These are phyloP conservation scores for Plasmopara muralis DNA, from an alignment of 352 stramenopile species.

Conservation along the genomic window DNA sequence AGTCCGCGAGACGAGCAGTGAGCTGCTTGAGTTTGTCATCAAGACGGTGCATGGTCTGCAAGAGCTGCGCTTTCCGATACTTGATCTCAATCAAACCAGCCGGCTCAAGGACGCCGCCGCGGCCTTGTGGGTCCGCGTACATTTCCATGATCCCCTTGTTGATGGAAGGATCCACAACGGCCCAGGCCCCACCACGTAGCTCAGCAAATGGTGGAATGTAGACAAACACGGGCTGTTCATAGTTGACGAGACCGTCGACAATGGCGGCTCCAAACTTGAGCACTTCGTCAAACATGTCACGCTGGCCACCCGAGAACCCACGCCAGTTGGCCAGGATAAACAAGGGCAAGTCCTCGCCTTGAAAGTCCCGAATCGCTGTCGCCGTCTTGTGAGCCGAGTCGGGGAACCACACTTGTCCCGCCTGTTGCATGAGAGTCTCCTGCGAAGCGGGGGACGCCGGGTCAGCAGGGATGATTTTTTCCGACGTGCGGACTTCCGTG, in stretches of 20 bases:
- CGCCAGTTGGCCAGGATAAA: constrained; percentile 99
- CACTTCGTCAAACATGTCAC: constrained; percentile 99
- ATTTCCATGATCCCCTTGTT: constrained; percentile 99
- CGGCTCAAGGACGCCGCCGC: constrained; percentile 98
- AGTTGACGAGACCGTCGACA: constrained; percentile 98
- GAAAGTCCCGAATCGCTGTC: constrained; percentile 99
- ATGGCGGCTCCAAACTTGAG: constrained; percentile 99
- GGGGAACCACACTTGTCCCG: constrained; percentile 99
- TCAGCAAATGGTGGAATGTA: constrained; percentile 99
- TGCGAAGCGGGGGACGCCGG: constrained; percentile 95
- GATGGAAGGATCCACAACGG: constrained; percentile 99
- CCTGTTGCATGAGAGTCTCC: constrained; percentile 96
- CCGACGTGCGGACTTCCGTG: constrained; percentile 96
- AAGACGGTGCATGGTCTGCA: constrained; percentile 95
- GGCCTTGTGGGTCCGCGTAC: constrained; percentile 93
- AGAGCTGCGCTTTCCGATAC: constrained; percentile 97
- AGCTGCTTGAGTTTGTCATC: constrained; percentile 91
- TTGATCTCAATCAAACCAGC: constrained; percentile 98
- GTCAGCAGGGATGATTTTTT: constrained; percentile 97
- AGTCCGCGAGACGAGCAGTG: constrained; percentile 53
- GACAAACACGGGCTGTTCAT: constrained; percentile 99
- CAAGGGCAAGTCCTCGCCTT: constrained; percentile 97
- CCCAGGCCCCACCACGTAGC: constrained; percentile 98
- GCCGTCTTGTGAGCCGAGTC: constrained; percentile 99
- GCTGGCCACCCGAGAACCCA: constrained; percentile 98